Base-by-base conservation (phyloP, 1,284 basidiomycete species). In the Athelia psychrophila region DNA sequence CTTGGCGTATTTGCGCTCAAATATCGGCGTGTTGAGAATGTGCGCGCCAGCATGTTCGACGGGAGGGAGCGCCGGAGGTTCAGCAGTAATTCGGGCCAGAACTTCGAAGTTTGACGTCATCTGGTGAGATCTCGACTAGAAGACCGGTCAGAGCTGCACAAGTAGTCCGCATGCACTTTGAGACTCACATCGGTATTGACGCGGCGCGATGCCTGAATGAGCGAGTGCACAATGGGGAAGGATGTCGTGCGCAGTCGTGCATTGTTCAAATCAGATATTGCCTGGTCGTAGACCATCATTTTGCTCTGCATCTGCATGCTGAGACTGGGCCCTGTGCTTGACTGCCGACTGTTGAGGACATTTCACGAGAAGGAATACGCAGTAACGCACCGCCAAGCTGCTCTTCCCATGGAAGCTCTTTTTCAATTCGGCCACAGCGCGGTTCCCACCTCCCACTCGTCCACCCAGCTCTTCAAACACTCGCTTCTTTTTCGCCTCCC, bases 221-320 rank as follows among this genome's bases (percentile, higher is more conserved):
- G 74, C 1, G 83, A 72, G 57, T 91, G 86, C 4, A 93, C 71
- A 51, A 93, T 76, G 2, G 88, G 89, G 64, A 81, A 93, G 0
- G 89, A 87, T 8, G 77, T 83, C 5, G 83, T 86, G 16, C 85
- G 80, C 15, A 88, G 73, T 44, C 92, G 76, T 6, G 90, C 80
- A 46, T 81, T 72, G 66, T 93, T 95, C 46, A 94, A 70, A 30
- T 89, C 83, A 16, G 79, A 72, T 40, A 96, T 76, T 27, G 91
- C 85, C 51, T 83, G 83, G 69, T 93, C 91, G 66, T 96, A 98
- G n/a, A 84, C 86, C 83, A 95, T 91, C 93, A 96, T 95, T 72
- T 93, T 93, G 66, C 81, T 87, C 70, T 96, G 95, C 81, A 93
- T 88, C 60, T 90, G 85, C 47, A 90, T 67, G 19, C 78, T 84